phyloP scores from a whole-genome alignment of 306 rosid species.

The Quercus alba region DNA sequence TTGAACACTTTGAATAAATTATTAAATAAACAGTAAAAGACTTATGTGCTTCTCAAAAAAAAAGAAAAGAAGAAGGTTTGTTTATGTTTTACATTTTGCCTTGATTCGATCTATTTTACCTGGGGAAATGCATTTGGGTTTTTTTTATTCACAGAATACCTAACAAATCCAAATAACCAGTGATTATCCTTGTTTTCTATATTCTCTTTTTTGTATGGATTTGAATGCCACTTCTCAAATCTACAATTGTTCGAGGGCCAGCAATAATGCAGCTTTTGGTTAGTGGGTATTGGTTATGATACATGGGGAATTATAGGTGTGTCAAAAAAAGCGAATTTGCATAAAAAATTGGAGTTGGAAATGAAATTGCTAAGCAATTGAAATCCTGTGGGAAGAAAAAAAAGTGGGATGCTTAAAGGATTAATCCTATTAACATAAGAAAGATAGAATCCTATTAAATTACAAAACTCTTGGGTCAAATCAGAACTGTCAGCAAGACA shows the following conservation, averaged over 20 bases:
- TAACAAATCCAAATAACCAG: not conserved
- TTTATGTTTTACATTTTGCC: not conserved
- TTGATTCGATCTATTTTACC: not conserved
- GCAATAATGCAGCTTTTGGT: conserved; percentile 17
- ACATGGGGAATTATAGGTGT: not conserved
- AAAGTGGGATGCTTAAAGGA: not conserved
- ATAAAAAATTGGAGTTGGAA: conserved; percentile 12
- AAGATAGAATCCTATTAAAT: not conserved
- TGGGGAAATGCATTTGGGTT: not conserved
- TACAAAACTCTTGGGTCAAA: no score
- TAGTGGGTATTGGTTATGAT: conserved; percentile 31
- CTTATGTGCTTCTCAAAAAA: not conserved
- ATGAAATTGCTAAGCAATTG: not conserved
- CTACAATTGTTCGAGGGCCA: not conserved
- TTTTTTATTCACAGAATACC: not conserved
- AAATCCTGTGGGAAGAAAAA: not conserved
- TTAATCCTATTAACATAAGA: not conserved
- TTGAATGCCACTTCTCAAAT: conserved; percentile 2
- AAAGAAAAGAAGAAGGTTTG: no score
- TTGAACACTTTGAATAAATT: not conserved
- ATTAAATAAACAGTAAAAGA: not conserved
- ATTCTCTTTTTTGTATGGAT: not conserved
- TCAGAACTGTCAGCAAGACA: no score
- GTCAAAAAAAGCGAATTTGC: not conserved
- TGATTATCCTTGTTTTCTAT: not conserved